phyloP scores from a whole-genome alignment of 495 filamentous ascomycete species.

The Trichoderma gamsii region DNA sequence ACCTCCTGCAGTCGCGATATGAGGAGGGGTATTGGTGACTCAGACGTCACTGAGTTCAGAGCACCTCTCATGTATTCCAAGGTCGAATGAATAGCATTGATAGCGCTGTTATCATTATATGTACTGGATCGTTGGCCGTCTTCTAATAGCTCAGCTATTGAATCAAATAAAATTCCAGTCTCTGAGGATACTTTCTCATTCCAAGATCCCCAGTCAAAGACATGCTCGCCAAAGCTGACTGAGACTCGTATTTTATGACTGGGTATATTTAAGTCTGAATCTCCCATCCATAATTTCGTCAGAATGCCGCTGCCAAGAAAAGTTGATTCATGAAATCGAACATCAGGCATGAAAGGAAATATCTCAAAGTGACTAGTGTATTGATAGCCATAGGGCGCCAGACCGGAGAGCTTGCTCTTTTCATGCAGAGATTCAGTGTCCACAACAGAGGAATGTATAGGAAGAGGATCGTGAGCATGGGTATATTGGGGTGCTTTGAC shows the following conservation, averaged over 20 bases:
- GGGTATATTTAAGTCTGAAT: conserved; percentile 24
- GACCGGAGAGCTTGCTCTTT: conserved; percentile 44
- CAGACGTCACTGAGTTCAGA: conserved; percentile 28
- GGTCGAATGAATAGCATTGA: conserved; percentile 35
- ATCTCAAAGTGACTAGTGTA: conserved; percentile 76
- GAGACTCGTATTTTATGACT: conserved; percentile 24
- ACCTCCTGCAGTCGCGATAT: conserved; percentile 40
- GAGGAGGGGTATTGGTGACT: conserved; percentile 32
- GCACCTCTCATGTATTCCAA: conserved; percentile 36
- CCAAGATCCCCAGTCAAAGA: conserved; percentile 62
- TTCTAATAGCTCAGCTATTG: conserved; percentile 42
- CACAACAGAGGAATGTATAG: conserved; percentile 18
- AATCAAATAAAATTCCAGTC: conserved; percentile 53
- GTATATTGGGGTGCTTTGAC: conserved; percentile 40
- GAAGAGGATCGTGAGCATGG: conserved; percentile 44
- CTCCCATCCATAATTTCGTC: conserved; percentile 40
- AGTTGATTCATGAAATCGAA: conserved; percentile 70
- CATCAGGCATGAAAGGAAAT: conserved; percentile 56
- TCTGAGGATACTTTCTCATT: conserved; percentile 64
- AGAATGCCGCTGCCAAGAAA: conserved; percentile 71
- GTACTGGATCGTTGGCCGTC: neutral
- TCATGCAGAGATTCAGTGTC: conserved; percentile 23
- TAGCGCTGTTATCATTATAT: neutral
- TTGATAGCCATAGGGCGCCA: conserved; percentile 54
- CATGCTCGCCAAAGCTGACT: conserved; percentile 44